A percentile compares a stretch with the other conserved stretches of the same genome.
phyloP scores from a whole-genome alignment of 345 rosid genomes.

The Citrus sinensis region DNA sequence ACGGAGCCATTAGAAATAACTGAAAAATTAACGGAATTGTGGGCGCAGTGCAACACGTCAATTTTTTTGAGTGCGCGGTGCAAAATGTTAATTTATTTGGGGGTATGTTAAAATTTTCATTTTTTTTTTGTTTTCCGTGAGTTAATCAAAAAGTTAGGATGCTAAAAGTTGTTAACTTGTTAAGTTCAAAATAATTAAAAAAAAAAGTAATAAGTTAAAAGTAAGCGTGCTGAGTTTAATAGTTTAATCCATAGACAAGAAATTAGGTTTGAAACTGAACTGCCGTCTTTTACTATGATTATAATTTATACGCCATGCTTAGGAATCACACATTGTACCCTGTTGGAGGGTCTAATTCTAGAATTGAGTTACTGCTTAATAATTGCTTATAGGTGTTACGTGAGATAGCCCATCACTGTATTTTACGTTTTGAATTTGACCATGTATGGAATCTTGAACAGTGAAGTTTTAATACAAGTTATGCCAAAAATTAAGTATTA shows the following conservation, averaged over 20 bases:
- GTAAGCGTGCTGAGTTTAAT: not conserved
- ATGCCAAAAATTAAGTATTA: not conserved
- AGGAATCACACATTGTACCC: not conserved
- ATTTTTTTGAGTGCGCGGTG: no score
- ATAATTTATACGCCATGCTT: not conserved
- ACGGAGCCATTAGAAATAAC: no score
- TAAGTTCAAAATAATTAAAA: no score
- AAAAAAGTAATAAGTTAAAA: no score
- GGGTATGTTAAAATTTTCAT: no score
- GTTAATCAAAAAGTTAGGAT: no score
- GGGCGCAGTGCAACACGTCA: no score
- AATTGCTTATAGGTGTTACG: not conserved
- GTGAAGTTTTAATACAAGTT: not conserved
- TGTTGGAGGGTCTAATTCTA: not conserved
- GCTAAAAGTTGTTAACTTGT: no score
- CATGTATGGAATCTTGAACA: not conserved
- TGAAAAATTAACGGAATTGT: no score
- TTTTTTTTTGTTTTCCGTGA: no score
- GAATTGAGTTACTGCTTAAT: not conserved
- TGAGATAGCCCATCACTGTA: not conserved
- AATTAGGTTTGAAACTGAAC: not conserved
- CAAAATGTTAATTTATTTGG: no score
- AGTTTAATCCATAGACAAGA: not conserved
- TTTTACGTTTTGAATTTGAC: not conserved
- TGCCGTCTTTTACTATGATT: not conserved